A percentile compares a stretch with the other conserved stretches of the same genome.
phyloP scores from a whole-genome alignment of 2,329 filamentous ascomycete species.

The Fonsecaea erecta region DNA sequence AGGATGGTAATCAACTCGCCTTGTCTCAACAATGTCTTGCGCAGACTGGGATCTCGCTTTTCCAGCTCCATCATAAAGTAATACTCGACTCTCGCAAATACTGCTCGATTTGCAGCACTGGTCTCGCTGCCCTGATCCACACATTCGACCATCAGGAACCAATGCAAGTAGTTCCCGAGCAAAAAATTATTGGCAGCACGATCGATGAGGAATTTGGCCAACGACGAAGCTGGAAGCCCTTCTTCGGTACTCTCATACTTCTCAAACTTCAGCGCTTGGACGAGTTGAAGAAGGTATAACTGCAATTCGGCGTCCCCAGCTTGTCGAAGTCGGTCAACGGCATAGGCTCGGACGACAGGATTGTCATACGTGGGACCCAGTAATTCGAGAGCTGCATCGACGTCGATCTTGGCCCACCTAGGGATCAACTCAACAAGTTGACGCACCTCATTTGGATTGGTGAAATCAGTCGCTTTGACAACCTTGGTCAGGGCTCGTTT shows the following conservation, averaged over 20 bases:
- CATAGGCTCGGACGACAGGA: slow-evolving; percentile 84
- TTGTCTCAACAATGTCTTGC: slow-evolving; percentile 79
- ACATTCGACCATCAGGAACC: slow-evolving; percentile 98
- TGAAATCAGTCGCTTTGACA: slow-evolving; percentile 96
- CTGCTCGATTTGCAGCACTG: slow-evolving; percentile 70
- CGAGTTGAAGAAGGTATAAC: slow-evolving; percentile 88
- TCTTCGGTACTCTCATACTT: slow-evolving; percentile 70
- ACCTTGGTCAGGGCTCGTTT: slow-evolving; percentile 95
- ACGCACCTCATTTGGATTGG: slow-evolving; percentile 78
- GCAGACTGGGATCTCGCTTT: slow-evolving; percentile 71
- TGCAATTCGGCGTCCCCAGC: slow-evolving; percentile 90
- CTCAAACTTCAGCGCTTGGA: slow-evolving; percentile 95
- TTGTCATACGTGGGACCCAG: slow-evolving; percentile 93
- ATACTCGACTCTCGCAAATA: slow-evolving; percentile 92
- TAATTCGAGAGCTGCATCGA: slow-evolving; percentile 90
- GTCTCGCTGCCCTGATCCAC: slow-evolving; percentile 80
- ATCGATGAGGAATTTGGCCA: slow-evolving; percentile 86
- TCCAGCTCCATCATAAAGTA: slow-evolving; percentile 93
- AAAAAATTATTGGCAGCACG: slow-evolving; percentile 86
- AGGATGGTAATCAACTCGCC: slow-evolving; percentile 87
- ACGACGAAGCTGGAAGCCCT: slow-evolving; percentile 73
- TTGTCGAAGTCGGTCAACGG: slow-evolving; percentile 87
- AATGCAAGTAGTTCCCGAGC: slow-evolving; percentile 93
- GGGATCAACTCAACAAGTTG: slow-evolving; percentile 88
- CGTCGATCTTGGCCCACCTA: slow-evolving; percentile 95